These are phyloP conservation scores for Aspergillus diversus DNA, from an alignment of 495 filamentous ascomycete species.

Conservation along the genomic window DNA sequence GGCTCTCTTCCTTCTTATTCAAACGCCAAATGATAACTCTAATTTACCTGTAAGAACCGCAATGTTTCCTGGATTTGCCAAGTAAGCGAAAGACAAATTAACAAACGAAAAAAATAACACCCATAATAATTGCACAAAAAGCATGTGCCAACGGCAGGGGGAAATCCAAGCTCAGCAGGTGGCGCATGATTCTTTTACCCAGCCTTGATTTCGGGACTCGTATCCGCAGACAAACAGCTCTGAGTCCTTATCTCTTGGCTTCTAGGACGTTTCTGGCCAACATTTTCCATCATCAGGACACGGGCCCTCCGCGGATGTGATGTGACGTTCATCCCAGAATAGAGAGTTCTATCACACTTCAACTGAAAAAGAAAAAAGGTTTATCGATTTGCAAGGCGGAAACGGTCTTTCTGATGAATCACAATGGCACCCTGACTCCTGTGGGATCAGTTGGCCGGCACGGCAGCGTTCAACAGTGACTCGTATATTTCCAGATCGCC, in stretches of 20 bases:
- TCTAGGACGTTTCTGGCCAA: background rate
- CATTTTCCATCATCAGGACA: background rate
- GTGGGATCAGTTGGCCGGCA: background rate
- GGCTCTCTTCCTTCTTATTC: too few species aligned
- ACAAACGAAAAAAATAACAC: too few species aligned
- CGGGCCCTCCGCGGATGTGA: background rate
- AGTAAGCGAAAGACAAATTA: too few species aligned
- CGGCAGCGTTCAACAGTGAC: background rate
- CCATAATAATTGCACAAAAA: too few species aligned
- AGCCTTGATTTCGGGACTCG: background rate
- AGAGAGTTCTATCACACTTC: background rate
- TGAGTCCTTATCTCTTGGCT: background rate
- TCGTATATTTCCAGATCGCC: background rate
- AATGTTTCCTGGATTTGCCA: too few species aligned
- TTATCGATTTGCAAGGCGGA: background rate
- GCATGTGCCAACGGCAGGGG: too few species aligned
- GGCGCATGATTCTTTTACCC: too few species aligned
- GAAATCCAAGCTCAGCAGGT: too few species aligned
- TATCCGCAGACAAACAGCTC: background rate
- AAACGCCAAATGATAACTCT: too few species aligned
- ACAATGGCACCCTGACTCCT: background rate
- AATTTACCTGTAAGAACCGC: too few species aligned
- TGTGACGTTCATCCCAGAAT: background rate
- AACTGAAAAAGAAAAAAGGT: background rate
- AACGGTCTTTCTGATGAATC: slow-evolving; percentile 5